Evolutionary conservation across 2,329 filamentous ascomycete species (phyloP).

Genomic region (Metarhizium humberi): DNA sequence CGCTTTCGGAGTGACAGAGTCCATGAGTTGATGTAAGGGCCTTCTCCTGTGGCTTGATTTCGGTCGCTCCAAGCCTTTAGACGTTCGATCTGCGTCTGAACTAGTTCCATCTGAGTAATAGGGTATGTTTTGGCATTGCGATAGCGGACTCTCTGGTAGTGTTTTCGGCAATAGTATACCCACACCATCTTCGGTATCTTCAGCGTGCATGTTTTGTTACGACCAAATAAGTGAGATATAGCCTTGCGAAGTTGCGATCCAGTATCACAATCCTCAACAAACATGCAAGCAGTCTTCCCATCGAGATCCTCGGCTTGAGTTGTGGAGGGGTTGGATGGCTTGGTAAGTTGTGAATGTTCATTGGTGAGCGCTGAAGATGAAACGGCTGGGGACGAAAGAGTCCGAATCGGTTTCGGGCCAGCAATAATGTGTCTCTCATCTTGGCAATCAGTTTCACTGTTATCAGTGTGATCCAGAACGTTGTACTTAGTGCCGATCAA

Average conservation of each 20-base stretch:
- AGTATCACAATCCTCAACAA: constrained; percentile 47
- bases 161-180: constrained; percentile 72
- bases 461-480: neutral
- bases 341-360: neutral
- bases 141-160: constrained; percentile 70
- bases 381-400: neutral
- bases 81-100: constrained; percentile 51
- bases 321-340: neutral
- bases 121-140: constrained; percentile 54
- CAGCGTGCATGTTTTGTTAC: constrained; percentile 71
- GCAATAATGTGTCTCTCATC: neutral
- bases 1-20: constrained; percentile 54
- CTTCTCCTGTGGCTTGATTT: constrained; percentile 27
- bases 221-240: constrained; percentile 73
- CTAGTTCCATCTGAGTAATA: constrained; percentile 52
- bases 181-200: constrained; percentile 60
- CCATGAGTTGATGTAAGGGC: constrained; percentile 37
- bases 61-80: constrained; percentile 54
- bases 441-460: neutral
- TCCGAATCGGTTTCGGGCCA: neutral
- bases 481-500: neutral
- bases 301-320: constrained; percentile 9
- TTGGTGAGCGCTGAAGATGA: neutral
- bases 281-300: constrained; percentile 38
- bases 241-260: constrained; percentile 59